Conservation (phyloP, 768 basidiomycete genomes). For the Termitomyces sp. region DNA sequence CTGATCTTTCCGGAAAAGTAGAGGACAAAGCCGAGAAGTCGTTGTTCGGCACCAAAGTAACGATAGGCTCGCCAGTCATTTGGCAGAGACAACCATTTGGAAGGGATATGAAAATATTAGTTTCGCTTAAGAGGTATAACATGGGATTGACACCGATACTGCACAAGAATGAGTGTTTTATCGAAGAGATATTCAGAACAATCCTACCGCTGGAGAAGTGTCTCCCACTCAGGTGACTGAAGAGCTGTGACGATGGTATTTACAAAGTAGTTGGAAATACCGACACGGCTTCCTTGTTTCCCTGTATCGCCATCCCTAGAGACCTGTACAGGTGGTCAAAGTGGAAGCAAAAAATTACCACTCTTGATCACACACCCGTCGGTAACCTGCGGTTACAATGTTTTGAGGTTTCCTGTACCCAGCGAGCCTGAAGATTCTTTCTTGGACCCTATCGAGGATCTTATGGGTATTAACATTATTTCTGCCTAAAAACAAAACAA, state of each 20-base stretch:
- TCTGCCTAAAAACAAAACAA: background rate
- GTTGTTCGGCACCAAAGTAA: slow-evolving; percentile 22
- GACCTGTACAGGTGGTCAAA: slow-evolving; percentile 21
- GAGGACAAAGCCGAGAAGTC: background rate
- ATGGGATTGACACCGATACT: slow-evolving; percentile 80
- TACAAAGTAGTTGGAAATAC: slow-evolving; percentile 57
- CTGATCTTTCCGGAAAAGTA: background rate
- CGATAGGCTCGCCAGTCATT: slow-evolving; percentile 69
- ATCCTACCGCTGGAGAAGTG: slow-evolving; percentile 55
- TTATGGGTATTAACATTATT: slow-evolving; percentile 21
- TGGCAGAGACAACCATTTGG: slow-evolving; percentile 87
- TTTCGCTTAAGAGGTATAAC: slow-evolving; percentile 72
- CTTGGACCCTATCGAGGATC: slow-evolving; percentile 64
- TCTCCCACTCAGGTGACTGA: slow-evolving; percentile 63
- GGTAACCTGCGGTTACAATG: slow-evolving; percentile 66
- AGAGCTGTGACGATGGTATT: slow-evolving; percentile 76
- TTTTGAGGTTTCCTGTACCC: slow-evolving; percentile 41
- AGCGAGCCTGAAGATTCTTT: slow-evolving; percentile 39
- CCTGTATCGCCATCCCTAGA: slow-evolving; percentile 33
- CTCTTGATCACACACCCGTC: slow-evolving; percentile 39
- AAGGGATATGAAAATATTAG: slow-evolving; percentile 71
- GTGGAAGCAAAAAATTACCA: background rate
- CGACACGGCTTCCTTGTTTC: slow-evolving; percentile 36
- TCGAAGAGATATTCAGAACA: background rate
- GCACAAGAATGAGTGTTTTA: slow-evolving; percentile 4